Conservation (phyloP, 2,329 filamentous ascomycete species). For the Aspergillus nomiae region DNA sequence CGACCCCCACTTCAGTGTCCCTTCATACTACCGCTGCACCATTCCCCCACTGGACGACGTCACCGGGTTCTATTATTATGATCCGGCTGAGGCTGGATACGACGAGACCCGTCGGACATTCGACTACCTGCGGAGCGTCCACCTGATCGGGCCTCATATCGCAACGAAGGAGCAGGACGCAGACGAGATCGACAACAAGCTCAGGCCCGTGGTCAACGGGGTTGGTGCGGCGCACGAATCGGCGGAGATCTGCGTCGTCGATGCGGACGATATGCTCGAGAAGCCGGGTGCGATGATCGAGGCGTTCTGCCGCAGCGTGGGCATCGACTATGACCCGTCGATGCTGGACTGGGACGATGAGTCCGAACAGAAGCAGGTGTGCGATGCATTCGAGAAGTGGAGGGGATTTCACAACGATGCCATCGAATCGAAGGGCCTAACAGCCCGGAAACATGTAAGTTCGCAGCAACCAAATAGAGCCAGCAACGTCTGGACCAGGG, state of each 20-base stretch:
- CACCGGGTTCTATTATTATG: slow-evolving; percentile 85
- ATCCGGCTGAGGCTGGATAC: slow-evolving; percentile 87
- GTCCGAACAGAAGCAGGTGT: slow-evolving; percentile 69
- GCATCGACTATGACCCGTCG: slow-evolving; percentile 69
- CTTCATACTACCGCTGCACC: slow-evolving; percentile 92
- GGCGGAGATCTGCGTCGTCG: slow-evolving; percentile 78
- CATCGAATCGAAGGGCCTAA: slow-evolving; percentile 76
- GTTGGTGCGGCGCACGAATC: slow-evolving; percentile 25
- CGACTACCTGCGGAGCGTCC: slow-evolving; percentile 73
- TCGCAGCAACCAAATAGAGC: background rate
- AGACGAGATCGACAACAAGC: slow-evolving; percentile 32
- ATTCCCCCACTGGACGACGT: slow-evolving; percentile 79
- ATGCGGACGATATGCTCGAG: slow-evolving; percentile 92
- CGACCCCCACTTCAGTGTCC: slow-evolving; percentile 87
- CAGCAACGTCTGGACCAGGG: background rate
- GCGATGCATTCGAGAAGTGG: slow-evolving; percentile 90
- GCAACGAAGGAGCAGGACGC: slow-evolving; percentile 46
- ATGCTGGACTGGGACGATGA: slow-evolving; percentile 87
- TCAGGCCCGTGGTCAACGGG: slow-evolving; percentile 24
- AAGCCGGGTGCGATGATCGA: slow-evolving; percentile 74
- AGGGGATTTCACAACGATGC: slow-evolving; percentile 95
- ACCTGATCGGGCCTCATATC: slow-evolving; percentile 69
- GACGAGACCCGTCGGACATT: slow-evolving; percentile 83
- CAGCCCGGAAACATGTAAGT: slow-evolving; percentile 56
- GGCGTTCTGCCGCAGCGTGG: slow-evolving; percentile 79